phyloP scores from a whole-genome alignment of 441 rosid genomes.

The Gossypium schwendimanii region DNA sequence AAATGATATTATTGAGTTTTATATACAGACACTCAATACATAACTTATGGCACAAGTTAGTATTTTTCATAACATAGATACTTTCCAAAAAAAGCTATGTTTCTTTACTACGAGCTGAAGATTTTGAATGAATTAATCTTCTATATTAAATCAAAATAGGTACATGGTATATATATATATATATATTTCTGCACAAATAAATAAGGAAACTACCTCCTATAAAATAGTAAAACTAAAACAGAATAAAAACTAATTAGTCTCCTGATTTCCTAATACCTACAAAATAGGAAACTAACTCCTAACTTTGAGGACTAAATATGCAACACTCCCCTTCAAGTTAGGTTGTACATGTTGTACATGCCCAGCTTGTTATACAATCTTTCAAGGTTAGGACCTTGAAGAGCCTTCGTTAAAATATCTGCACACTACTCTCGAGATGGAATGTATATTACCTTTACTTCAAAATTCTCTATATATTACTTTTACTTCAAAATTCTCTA shows the following conservation, averaged over 20 bases:
- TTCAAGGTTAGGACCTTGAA: background rate
- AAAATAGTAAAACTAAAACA: background rate
- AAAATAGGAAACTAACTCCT: background rate
- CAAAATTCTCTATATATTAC: no score
- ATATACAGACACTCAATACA: no score
- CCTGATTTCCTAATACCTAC: background rate
- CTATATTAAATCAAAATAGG: background rate
- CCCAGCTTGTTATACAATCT: background rate
- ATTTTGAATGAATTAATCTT: background rate
- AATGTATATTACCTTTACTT: background rate
- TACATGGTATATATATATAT: background rate
- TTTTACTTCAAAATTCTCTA: no score
- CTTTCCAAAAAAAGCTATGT: no score
- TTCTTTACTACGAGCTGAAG: no score
- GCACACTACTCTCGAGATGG: background rate
- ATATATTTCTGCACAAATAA: no score
- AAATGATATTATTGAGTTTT: no score
- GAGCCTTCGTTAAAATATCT: no score
- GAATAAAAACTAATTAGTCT: background rate
- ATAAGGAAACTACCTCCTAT: background rate
- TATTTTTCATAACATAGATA: no score
- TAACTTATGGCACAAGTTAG: no score
- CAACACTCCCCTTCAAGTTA: background rate
- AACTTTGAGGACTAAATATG: no score
- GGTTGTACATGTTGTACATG: background rate